A percentile compares a stretch with the other conserved stretches of the same genome.
Conservation (phyloP, 306 rosid genomes). For the Psophocarpus tetragonolobus region DNA sequence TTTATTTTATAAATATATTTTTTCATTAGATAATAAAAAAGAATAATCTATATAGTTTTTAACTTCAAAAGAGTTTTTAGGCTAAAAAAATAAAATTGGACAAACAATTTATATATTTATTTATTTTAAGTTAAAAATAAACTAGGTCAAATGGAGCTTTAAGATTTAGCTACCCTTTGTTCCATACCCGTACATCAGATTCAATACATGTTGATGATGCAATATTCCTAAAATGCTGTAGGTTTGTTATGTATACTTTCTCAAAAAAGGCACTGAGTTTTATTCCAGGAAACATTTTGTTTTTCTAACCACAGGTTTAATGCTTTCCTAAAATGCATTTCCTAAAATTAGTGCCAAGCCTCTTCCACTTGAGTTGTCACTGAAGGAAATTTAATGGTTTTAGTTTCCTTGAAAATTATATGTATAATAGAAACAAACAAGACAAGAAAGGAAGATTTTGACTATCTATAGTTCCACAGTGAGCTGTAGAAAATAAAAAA, state of each 20-base stretch:
- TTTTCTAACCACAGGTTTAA: conserved; percentile 11
- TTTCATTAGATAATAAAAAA: too few species aligned
- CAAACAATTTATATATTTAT: too few species aligned
- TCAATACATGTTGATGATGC: conserved; percentile 8
- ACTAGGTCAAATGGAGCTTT: too few species aligned
- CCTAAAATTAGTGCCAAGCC: conserved; percentile 1
- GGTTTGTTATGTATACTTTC: not conserved
- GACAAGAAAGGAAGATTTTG: not conserved
- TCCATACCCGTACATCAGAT: not conserved
- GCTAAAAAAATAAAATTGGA: too few species aligned
- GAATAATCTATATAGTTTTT: too few species aligned
- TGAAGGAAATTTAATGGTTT: conserved; percentile 9
- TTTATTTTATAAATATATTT: too few species aligned
- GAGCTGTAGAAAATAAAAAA: conserved; percentile 7
- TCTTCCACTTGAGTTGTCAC: not conserved
- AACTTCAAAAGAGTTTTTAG: too few species aligned
- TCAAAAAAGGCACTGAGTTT: not conserved
- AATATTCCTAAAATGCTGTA: not conserved
- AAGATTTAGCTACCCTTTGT: not conserved
- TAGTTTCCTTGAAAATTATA: conserved; percentile 2
- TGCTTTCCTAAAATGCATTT: too few species aligned
- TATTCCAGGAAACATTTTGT: not conserved
- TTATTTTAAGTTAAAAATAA: too few species aligned
- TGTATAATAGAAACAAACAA: not conserved
- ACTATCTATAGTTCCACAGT: not conserved